Evolutionary conservation across 768 basidiomycete genomes (phyloP).

Genomic region (Pilatotrama ljubarskyi): DNA sequence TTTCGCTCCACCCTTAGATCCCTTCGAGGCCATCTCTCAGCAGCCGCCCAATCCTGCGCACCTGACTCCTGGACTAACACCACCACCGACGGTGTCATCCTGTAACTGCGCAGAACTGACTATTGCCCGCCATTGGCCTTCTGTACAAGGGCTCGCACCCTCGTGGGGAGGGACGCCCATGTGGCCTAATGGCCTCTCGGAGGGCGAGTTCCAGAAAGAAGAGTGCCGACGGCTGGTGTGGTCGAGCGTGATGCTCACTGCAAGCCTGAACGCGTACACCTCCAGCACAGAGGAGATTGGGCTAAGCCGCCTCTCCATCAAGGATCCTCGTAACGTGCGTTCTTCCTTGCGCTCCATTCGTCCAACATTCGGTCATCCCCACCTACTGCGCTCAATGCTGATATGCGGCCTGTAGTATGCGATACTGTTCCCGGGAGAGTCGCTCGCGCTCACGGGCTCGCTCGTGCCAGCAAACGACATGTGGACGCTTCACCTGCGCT

Average conservation of each 20-base stretch:
- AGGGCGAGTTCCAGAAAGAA: constrained; percentile 66
- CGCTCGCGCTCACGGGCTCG: constrained; percentile 35
- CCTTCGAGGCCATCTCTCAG: too few relatives aligned
- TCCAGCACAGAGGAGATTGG: constrained; percentile 29
- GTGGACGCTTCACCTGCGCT: constrained; percentile 72
- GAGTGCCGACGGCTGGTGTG: constrained; percentile 72
- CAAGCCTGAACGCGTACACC: constrained; percentile 61
- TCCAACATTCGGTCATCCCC: neutral
- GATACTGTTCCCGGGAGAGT: constrained; percentile 71
- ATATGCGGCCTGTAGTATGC: constrained; percentile 47
- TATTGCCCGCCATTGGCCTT: constrained; percentile 50
- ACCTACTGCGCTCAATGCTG: neutral
- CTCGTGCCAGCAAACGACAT: constrained; percentile 60
- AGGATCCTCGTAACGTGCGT: constrained; percentile 66
- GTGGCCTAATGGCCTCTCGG: constrained; percentile 49
- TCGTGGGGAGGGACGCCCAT: constrained; percentile 63
- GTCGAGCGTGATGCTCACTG: constrained; percentile 63
- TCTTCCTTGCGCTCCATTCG: neutral
- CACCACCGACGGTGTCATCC: neutral
- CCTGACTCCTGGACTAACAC: neutral
- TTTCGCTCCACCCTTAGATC: too few relatives aligned
- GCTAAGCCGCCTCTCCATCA: constrained; percentile 47
- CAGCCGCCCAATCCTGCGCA: too few relatives aligned
- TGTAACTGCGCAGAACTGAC: constrained; percentile 42
- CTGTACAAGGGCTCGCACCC: constrained; percentile 51